Percentiles rank a stretch among this genome's conserved stretches.
Conservation (phyloP, 352 stramenopile species). For the Phytophthora hybrid region DNA sequence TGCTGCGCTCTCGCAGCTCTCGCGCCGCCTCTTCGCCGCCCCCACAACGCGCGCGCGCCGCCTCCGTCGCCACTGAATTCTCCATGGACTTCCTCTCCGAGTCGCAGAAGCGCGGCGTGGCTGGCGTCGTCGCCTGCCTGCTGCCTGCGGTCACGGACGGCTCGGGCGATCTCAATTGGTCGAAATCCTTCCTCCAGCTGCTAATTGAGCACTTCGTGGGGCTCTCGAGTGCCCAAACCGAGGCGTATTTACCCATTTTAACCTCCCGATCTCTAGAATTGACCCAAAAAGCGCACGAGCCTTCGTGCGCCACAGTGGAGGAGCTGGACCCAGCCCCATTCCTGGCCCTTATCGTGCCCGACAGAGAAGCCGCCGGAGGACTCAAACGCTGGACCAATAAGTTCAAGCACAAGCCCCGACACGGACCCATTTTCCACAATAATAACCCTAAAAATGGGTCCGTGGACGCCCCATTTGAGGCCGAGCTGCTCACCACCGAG, state of each 20-base stretch:
- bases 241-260: constrained; percentile 81
- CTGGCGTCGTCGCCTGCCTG: constrained; percentile 72
- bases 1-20: constrained; percentile 10
- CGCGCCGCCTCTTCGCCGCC: too few relatives aligned
- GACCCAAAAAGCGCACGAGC: constrained; percentile 30
- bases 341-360: constrained; percentile 58
- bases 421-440: constrained; percentile 1
- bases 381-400: constrained; percentile 45
- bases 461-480: too few relatives aligned
- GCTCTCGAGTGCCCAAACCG: constrained; percentile 59
- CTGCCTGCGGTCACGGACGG: constrained; percentile 74
- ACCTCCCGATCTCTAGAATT: constrained; percentile 40
- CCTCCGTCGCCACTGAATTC: constrained; percentile 21
- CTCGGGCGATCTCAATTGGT: constrained; percentile 65
- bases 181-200: constrained; percentile 67
- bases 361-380: constrained; percentile 23
- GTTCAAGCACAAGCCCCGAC: constrained; percentile 40
- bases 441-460: too few relatives aligned
- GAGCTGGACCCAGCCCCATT: constrained; percentile 72
- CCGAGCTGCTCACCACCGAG: neutral
- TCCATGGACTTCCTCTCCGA: constrained; percentile 50
- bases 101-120: constrained; percentile 74
- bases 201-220: constrained; percentile 69
- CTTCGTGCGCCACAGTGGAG: constrained; percentile 13
- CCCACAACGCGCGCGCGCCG: too few relatives aligned